phyloP scores from a whole-genome alignment of 768 basidiomycete species.

The Mycena indigotica region DNA sequence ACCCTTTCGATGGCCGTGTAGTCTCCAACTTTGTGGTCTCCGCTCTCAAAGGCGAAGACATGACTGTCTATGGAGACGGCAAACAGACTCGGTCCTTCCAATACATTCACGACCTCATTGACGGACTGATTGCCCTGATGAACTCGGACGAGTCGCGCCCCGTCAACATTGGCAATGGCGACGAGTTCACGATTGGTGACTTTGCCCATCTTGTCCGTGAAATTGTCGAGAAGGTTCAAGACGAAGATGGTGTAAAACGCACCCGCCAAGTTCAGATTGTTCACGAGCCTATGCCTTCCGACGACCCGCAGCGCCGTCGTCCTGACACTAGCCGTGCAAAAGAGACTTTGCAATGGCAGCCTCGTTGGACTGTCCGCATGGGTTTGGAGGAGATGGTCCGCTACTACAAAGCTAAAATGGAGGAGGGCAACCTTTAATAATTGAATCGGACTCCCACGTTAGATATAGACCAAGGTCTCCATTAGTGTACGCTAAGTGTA shows the following conservation, averaged over 20 bases:
- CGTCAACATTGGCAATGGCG: conserved; percentile 93
- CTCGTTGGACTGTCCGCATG: conserved; percentile 90
- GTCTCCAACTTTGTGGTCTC: conserved; percentile 99
- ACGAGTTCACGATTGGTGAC: conserved; percentile 94
- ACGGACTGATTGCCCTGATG: conserved; percentile 93
- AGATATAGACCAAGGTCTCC: conserved; percentile 4
- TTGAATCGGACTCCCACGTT: no score
- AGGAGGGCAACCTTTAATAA: conserved; percentile 72
- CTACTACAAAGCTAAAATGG: conserved; percentile 90
- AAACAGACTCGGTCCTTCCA: conserved; percentile 94
- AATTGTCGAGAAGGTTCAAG: conserved; percentile 90
- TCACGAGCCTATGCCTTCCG: conserved; percentile 81
- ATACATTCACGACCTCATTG: conserved; percentile 96
- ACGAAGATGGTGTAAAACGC: conserved; percentile 67
- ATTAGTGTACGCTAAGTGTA: conserved; percentile 7
- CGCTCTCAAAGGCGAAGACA: conserved; percentile 92
- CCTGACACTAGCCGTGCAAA: conserved; percentile 94
- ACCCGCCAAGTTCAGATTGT: conserved; percentile 63
- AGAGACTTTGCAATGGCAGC: conserved; percentile 83
- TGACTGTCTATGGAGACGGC: conserved; percentile 96
- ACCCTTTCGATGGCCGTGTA: conserved; percentile 94
- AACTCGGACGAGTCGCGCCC: conserved; percentile 92
- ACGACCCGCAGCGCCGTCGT: conserved; percentile 92
- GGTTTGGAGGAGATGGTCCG: conserved; percentile 94
- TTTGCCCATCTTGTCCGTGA: conserved; percentile 93